These are phyloP conservation scores for Zymoseptoria brevis DNA, from an alignment of 2,329 filamentous ascomycete genomes.

Conservation along the genomic window DNA sequence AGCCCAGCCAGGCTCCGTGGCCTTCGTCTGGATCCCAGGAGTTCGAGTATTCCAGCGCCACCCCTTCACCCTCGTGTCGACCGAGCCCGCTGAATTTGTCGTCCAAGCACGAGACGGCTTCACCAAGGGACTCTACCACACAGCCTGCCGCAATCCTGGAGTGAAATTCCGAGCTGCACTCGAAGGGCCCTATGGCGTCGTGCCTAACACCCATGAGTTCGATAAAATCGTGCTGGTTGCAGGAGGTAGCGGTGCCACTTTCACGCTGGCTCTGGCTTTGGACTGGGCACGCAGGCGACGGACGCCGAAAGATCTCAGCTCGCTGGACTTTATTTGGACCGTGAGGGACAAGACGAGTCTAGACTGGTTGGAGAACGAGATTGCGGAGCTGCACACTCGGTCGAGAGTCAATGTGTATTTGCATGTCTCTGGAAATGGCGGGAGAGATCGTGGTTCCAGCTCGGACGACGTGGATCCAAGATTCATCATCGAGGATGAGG, in stretches of 20 bases:
- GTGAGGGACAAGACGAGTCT: conserved; percentile 23
- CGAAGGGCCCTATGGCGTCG: conserved; percentile 25
- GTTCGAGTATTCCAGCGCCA: conserved; percentile 14
- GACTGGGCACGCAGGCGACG: conserved; percentile 31
- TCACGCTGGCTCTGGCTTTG: conserved; percentile 49
- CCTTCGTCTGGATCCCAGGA: conserved; percentile 20
- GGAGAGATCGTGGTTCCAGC: background rate
- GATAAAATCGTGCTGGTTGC: conserved; percentile 52
- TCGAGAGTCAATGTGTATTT: conserved; percentile 42
- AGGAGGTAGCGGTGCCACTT: conserved; percentile 54
- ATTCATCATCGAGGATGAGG: background rate
- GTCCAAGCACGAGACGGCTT: conserved; percentile 18
- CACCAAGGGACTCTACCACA: conserved; percentile 13
- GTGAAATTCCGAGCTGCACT: conserved; percentile 12
- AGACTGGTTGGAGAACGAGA: conserved; percentile 46
- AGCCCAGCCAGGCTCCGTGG: conserved; percentile 15
- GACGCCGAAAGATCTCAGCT: conserved; percentile 37
- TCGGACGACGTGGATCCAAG: background rate
- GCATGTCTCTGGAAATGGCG: conserved; percentile 43
- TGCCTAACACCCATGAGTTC: conserved; percentile 44
- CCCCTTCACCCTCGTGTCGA: conserved; percentile 19
- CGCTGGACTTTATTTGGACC: conserved; percentile 37
- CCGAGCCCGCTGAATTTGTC: conserved; percentile 14
- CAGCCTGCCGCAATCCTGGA: conserved; percentile 12
- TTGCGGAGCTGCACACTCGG: conserved; percentile 40